Conservation (phyloP, 192 early-diverging fungal species). For the Chytriomyces sp. region DNA sequence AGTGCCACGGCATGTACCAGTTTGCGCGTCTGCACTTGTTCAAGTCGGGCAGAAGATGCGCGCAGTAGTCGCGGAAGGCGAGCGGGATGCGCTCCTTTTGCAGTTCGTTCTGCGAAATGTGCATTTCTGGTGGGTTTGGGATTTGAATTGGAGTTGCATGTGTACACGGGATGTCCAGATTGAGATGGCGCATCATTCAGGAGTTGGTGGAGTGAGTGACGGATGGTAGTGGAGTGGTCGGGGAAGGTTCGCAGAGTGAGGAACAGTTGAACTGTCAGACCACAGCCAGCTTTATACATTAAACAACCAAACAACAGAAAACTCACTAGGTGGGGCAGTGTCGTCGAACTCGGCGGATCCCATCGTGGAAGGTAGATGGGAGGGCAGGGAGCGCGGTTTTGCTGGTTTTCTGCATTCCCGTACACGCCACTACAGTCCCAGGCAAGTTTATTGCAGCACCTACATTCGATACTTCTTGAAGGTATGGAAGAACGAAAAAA, state of each 20-base stretch:
- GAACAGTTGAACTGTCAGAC: no score
- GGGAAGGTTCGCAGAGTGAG: no score
- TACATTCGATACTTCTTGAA: no score
- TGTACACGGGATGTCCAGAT: no score
- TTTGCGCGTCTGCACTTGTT: slow-evolving; percentile 89
- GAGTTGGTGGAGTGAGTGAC: background rate
- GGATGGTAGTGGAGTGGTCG: background rate
- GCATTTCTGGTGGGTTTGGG: slow-evolving; percentile 74
- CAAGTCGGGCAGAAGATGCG: slow-evolving; percentile 84
- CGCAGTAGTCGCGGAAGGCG: slow-evolving; percentile 91
- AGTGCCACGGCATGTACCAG: slow-evolving; percentile 92
- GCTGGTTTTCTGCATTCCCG: slow-evolving; percentile 19
- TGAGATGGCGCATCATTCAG: no score
- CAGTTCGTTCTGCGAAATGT: slow-evolving; percentile 87
- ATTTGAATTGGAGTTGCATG: no score
- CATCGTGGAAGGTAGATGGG: background rate
- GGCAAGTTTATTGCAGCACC: no score
- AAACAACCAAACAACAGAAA: no score
- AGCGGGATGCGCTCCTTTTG: slow-evolving; percentile 79
- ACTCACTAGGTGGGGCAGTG: slow-evolving; percentile 15
- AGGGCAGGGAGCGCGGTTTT: background rate
- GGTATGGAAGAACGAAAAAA: no score
- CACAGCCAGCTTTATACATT: no score
- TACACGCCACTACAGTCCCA: no score
- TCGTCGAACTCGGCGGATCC: background rate